Percentiles rank a stretch among this genome's conserved stretches.
phyloP scores from a whole-genome alignment of 345 rosid species.

The Brassica rapa region DNA sequence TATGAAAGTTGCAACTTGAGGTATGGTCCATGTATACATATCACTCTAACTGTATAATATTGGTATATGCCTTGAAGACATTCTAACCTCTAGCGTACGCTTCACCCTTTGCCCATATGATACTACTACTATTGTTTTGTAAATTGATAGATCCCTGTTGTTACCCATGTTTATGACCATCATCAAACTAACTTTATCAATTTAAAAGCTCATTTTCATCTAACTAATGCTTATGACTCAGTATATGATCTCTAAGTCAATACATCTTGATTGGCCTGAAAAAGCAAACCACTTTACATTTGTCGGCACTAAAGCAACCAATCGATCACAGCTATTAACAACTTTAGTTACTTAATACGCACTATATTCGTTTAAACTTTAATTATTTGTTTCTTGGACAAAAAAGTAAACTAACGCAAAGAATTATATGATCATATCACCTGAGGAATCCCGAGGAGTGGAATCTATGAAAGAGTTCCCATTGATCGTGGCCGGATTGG shows the following conservation, averaged over 20 bases:
- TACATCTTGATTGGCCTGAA: conserved; percentile 8
- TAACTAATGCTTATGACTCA: neutral
- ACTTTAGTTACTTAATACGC: neutral
- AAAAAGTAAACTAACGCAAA: neutral
- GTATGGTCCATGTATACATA: conserved; percentile 14
- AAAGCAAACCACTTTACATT: conserved; percentile 31
- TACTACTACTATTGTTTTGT: neutral
- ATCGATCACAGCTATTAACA: conserved; percentile 18
- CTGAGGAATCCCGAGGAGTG: conserved; percentile 7
- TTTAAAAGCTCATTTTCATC: neutral
- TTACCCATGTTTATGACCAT: conserved; percentile 31
- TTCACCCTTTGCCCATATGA: conserved; percentile 24
- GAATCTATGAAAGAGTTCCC: neutral
- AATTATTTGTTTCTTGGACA: conserved; percentile 9
- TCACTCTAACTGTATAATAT: neutral
- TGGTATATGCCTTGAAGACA: conserved; percentile 24
- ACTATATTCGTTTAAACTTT: conserved; percentile 11
- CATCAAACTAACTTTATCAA: conserved; percentile 10
- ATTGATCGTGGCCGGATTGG: neutral
- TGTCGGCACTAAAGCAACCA: conserved; percentile 41
- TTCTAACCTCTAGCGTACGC: conserved; percentile 35
- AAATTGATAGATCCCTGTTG: conserved; percentile 3
- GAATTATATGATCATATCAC: neutral
- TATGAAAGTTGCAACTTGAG: conserved; percentile 26
- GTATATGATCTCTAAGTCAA: neutral